Percentiles rank a stretch among this genome's conserved stretches.
phyloP scores from a whole-genome alignment of 306 rosid genomes.

The Carpinus fangiana region DNA sequence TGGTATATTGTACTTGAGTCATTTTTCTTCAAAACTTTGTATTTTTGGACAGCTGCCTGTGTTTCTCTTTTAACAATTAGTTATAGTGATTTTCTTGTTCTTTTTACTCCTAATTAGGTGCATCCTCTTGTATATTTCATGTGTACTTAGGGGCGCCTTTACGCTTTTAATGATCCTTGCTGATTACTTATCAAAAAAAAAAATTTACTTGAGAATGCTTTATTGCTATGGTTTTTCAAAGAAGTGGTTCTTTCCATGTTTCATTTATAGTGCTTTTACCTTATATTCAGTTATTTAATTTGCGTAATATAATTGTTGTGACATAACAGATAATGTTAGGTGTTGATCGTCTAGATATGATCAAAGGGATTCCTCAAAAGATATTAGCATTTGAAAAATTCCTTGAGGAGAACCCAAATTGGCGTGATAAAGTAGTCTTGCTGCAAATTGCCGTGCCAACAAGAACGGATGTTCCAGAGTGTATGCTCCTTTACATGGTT shows the following conservation, averaged over 20 bases:
- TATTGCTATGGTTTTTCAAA: neutral
- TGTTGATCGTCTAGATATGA: slow-evolving; percentile 95
- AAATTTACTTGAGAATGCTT: too few relatives aligned
- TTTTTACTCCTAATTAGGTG: too few relatives aligned
- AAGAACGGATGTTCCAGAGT: slow-evolving; percentile 93
- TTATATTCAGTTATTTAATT: slow-evolving; percentile 6
- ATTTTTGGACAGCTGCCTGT: too few relatives aligned
- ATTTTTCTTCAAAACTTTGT: too few relatives aligned
- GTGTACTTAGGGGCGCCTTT: too few relatives aligned
- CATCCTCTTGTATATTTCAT: too few relatives aligned
- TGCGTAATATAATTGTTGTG: slow-evolving; percentile 18
- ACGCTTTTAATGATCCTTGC: too few relatives aligned
- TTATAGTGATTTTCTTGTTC: too few relatives aligned
- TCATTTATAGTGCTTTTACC: neutral
- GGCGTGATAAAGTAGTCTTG: slow-evolving; percentile 86
- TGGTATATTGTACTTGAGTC: neutral
- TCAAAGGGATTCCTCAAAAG: slow-evolving; percentile 94
- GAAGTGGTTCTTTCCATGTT: neutral
- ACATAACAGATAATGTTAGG: slow-evolving; percentile 83
- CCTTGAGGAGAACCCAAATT: slow-evolving; percentile 68
- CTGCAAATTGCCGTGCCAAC: slow-evolving; percentile 97
- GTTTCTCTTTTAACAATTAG: too few relatives aligned
- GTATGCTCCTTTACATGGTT: slow-evolving; percentile 47
- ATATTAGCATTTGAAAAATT: slow-evolving; percentile 89
- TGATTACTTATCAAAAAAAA: too few relatives aligned